Percentiles rank a stretch among this genome's conserved stretches.
Conservation (phyloP, 768 basidiomycete genomes). For the Rhizopogon rudus region DNA sequence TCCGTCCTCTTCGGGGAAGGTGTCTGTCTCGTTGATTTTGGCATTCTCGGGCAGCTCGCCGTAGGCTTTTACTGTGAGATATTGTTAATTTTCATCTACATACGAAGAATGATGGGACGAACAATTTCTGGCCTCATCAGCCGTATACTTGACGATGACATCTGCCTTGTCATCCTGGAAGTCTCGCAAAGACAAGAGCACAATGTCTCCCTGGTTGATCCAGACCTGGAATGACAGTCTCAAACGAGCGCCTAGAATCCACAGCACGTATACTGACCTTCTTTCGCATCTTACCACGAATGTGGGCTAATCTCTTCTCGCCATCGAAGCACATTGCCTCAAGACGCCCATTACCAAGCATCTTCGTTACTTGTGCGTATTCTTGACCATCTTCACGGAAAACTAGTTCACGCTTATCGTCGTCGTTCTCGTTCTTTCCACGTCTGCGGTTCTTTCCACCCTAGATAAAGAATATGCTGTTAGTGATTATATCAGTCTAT, state of each 20-base stretch:
- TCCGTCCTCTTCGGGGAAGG: conserved; percentile 85
- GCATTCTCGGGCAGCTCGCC: conserved; percentile 96
- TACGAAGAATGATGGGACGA: conserved; percentile 21
- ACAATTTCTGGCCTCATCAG: conserved; percentile 88
- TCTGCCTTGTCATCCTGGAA: conserved; percentile 99
- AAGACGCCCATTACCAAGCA: conserved; percentile 96
- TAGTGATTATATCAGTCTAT: neutral
- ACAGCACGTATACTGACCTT: conserved; percentile 58
- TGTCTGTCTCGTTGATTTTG: conserved; percentile 96
- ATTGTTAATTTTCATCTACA: conserved; percentile 4
- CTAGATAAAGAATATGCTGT: conserved; percentile 35
- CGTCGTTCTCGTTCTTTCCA: conserved; percentile 99
- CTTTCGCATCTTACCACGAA: conserved; percentile 98
- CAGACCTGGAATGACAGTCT: conserved; percentile 63
- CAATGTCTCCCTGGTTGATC: conserved; percentile 98
- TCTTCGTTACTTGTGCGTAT: conserved; percentile 97
- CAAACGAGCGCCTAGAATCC: neutral
- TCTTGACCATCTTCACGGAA: conserved; percentile 99
- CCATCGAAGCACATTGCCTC: conserved; percentile 98
- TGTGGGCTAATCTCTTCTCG: conserved; percentile 95
- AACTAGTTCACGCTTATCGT: conserved; percentile 96
- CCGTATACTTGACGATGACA: conserved; percentile 98
- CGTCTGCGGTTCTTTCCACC: conserved; percentile 99
- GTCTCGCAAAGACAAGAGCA: conserved; percentile 90
- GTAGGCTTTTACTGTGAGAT: conserved; percentile 80